Evolutionary conservation across 2,329 filamentous ascomycete genomes (phyloP).

Genomic region (Ophiostoma ips): DNA sequence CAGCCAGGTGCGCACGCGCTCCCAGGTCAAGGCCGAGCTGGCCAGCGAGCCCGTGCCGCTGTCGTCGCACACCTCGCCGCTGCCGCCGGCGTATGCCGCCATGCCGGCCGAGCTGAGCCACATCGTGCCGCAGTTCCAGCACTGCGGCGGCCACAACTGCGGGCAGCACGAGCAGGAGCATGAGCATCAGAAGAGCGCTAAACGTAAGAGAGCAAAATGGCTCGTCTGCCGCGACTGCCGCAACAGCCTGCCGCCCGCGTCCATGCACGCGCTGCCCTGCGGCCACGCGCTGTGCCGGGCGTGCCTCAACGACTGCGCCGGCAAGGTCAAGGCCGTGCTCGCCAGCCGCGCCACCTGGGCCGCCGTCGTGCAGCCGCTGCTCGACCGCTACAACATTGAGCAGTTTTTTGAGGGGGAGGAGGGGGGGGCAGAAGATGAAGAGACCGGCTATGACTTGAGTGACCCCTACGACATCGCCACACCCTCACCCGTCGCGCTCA

Average conservation of each 20-base stretch:
- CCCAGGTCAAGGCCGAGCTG: background rate
- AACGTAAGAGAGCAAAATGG: too few species aligned
- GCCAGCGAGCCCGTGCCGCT: background rate
- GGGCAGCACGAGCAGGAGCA: background rate
- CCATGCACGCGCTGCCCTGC: slow-evolving; percentile 8
- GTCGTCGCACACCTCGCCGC: background rate
- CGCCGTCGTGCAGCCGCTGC: background rate
- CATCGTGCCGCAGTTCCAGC: background rate
- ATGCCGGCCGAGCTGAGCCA: background rate
- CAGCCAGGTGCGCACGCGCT: background rate
- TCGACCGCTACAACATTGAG: too few species aligned
- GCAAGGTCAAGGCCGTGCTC: background rate
- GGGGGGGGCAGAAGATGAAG: background rate
- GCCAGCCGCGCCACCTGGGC: background rate
- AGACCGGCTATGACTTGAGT: background rate
- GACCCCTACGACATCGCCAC: background rate
- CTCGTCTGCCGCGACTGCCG: slow-evolving; percentile 6
- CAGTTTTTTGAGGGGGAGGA: background rate
- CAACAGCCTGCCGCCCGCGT: background rate
- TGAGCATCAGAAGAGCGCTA: too few species aligned
- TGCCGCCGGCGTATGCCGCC: background rate
- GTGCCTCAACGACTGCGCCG: slow-evolving; percentile 5
- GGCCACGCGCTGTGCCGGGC: slow-evolving; percentile 10
- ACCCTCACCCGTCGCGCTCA: background rate
- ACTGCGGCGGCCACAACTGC: background rate